Percentiles rank a stretch among this genome's conserved stretches.
Conservation (phyloP, 441 rosid genomes). For the Sinapis alba region DNA sequence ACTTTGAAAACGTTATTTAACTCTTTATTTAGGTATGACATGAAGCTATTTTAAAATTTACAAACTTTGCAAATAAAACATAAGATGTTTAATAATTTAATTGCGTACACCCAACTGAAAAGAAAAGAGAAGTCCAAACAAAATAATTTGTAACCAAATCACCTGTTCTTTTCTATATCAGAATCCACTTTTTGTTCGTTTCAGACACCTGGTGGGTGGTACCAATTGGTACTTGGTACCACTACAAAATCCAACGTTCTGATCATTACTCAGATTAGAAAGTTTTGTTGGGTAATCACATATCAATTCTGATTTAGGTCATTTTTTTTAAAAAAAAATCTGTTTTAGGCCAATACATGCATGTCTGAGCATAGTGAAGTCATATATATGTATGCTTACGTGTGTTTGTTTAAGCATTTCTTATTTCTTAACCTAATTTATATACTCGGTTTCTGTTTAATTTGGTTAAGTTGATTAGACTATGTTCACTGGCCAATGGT, state of each 20-base stretch:
- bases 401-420: background rate
- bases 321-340: too few relatives aligned
- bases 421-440: background rate
- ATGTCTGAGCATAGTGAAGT: background rate
- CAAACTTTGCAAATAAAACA: background rate
- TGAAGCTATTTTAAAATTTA: background rate
- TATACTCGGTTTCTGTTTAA: background rate
- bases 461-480: background rate
- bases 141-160: background rate
- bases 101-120: background rate
- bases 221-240: slow-evolving; percentile 15
- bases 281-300: background rate
- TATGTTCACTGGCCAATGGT: background rate
- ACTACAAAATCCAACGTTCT: slow-evolving; percentile 11
- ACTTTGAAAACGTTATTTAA: background rate
- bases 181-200: background rate
- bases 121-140: background rate
- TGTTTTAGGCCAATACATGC: background rate
- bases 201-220: slow-evolving; percentile 1
- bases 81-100: background rate
- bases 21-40: background rate
- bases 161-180: background rate
- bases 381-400: background rate
- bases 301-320: background rate
- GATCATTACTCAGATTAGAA: background rate